Conservation (phyloP, 768 basidiomycete genomes). For the Tulasnella sp. region DNA sequence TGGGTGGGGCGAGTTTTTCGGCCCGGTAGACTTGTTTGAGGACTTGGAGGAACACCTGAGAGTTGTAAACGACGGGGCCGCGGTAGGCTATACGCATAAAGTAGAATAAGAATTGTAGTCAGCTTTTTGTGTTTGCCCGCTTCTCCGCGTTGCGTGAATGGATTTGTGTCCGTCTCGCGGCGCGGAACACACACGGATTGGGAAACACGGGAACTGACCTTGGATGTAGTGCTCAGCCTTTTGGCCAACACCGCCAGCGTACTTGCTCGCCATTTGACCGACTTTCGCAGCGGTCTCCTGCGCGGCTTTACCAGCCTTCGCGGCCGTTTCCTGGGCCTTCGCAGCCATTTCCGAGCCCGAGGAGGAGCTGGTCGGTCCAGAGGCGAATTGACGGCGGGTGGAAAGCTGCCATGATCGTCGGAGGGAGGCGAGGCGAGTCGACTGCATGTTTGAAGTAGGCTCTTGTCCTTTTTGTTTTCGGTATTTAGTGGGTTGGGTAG, state of each 20-base stretch:
- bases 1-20: slow-evolving; percentile 60
- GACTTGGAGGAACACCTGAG: slow-evolving; percentile 63
- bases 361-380: slow-evolving; percentile 3
- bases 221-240: not conserved
- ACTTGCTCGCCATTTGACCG: slow-evolving; percentile 38
- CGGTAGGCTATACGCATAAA: slow-evolving; percentile 44
- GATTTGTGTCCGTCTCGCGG: no score
- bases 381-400: slow-evolving; percentile 2
- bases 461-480: not conserved
- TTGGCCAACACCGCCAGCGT: slow-evolving; percentile 34
- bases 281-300: slow-evolving; percentile 16
- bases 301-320: slow-evolving; percentile 42
- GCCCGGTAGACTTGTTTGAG: slow-evolving; percentile 61
- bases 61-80: slow-evolving; percentile 67
- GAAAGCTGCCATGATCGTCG: not conserved
- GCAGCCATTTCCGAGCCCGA: slow-evolving; percentile 36
- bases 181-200: not conserved
- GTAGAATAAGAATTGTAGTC: not conserved
- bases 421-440: not conserved
- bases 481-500: not conserved
- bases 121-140: not conserved
- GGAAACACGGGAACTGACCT: slow-evolving; percentile 27
- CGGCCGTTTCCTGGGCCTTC: slow-evolving; percentile 61
- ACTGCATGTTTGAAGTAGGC: not conserved
- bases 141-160: no score